Evolutionary conservation across 1,284 basidiomycete species (phyloP), one percentile per base, ranked within the genome.

Genomic region (Cystobasidium slooffiae): DNA sequence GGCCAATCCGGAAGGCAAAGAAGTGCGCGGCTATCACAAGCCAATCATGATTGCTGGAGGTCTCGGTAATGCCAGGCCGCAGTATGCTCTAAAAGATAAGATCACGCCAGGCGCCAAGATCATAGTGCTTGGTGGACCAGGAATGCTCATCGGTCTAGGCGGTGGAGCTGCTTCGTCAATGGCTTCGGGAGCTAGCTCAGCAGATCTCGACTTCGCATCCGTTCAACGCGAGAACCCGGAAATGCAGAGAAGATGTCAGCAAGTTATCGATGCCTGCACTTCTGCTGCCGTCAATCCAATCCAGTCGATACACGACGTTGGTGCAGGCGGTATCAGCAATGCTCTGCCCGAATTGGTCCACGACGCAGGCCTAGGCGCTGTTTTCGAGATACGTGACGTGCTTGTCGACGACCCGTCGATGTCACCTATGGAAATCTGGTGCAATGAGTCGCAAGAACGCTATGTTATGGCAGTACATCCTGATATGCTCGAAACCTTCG

Each of bases 391-490:
- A 79, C 87, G 96, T 20, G 92, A 98, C 78, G 89, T 99, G 8
- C 87, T 93, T 37, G 88, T 97, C 58, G 96, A 94, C 49, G 97
- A 99, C 82, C 86, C 88, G 43, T 90, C 90, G 59, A 94, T 99
- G 93, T 95, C 92, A 9, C 97, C 96, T 0, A 97, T 99, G 94
- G 96, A 98, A 84, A 98, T 99, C 76, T 99, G 96, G 96, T 99
- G 97, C 83, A 99, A 99, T 83, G 97, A 99, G 84, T 92, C 90
- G 77, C 96, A 99, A 84, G 96, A 99, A 82, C 90, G 97, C 56
- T 99, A 99, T 81, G 97, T 99, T 44, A 87, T 99, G 43, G 97
- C 94, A 18, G 87, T 97, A 75, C 86, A 87, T 0, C 87, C 88
- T 3, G 86, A 88, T 47, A 53, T 77, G 67, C 80, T 86, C 37